Conservation (phyloP, 108 stramenopile genomes). For the Fistulifera pelliculosa region DNA sequence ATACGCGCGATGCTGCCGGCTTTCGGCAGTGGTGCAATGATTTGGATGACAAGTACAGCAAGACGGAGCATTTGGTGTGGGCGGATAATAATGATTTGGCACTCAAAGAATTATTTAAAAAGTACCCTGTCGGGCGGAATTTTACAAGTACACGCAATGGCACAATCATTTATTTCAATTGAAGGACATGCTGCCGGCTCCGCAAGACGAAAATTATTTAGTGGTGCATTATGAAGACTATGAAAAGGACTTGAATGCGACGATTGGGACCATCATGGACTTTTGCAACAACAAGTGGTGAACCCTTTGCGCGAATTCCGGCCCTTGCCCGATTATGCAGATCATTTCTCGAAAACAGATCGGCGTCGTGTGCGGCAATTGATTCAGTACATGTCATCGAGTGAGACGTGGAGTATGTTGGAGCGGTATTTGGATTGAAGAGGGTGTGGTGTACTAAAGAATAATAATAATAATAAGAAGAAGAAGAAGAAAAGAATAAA, state of each 20-base stretch:
- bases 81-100: slow-evolving; percentile 10
- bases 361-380: neutral
- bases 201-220: neutral
- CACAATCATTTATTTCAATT: slow-evolving; percentile 57
- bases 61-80: slow-evolving; percentile 19
- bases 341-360: neutral
- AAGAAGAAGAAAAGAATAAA: too few species aligned
- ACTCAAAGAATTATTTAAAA: slow-evolving; percentile 22
- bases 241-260: slow-evolving; percentile 32
- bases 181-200: neutral
- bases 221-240: slow-evolving; percentile 80
- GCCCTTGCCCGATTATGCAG: slow-evolving; percentile 1
- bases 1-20: slow-evolving; percentile 25
- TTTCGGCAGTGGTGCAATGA: slow-evolving; percentile 31
- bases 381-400: neutral
- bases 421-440: slow-evolving; percentile 1
- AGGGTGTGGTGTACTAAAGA: too few species aligned
- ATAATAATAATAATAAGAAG: too few species aligned
- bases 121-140: slow-evolving; percentile 68
- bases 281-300: slow-evolving; percentile 15
- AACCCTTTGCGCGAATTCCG: slow-evolving; percentile 4
- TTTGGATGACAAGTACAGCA: slow-evolving; percentile 9
- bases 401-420: neutral
- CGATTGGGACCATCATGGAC: slow-evolving; percentile 33
- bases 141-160: slow-evolving; percentile 74